Evolutionary conservation across 257 asterid species (phyloP).

Genomic region (Fraxinus pennsylvanica): DNA sequence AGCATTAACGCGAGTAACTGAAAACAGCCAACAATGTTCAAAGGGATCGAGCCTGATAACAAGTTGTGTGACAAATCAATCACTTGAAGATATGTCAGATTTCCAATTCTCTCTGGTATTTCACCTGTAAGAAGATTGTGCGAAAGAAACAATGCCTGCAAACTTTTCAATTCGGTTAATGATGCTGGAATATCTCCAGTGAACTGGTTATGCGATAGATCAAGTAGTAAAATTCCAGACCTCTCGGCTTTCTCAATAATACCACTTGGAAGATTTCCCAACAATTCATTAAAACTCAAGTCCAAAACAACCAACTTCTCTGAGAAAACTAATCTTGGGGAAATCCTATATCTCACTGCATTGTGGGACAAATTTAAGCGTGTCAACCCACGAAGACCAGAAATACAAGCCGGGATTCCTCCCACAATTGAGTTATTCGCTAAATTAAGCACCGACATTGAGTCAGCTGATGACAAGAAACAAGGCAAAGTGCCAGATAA

Average conservation of each 20-base stretch:
- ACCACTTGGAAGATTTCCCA: constrained; percentile 66
- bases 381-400: constrained; percentile 51
- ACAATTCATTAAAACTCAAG: constrained; percentile 75
- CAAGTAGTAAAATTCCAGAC: constrained; percentile 69
- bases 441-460: constrained; percentile 63
- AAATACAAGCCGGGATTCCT: constrained; percentile 83
- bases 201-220: constrained; percentile 71
- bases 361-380: constrained; percentile 76
- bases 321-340: constrained; percentile 78
- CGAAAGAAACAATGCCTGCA: constrained; percentile 85
- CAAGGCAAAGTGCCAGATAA: constrained; percentile 83
- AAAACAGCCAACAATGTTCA: constrained; percentile 89
- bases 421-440: constrained; percentile 76
- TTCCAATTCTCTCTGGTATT: constrained; percentile 86
- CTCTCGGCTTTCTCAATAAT: constrained; percentile 57
- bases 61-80: constrained; percentile 79
- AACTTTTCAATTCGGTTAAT: constrained; percentile 70
- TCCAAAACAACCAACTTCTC: constrained; percentile 59
- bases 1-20: constrained; percentile 72
- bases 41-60: constrained; percentile 72
- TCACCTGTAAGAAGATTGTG: constrained; percentile 68
- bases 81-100: constrained; percentile 84
- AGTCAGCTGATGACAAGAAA: constrained; percentile 51
- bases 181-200: constrained; percentile 64
- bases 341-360: constrained; percentile 64